Conservation (phyloP, 768 basidiomycete species). For the Podaxis mareebaensis region DNA sequence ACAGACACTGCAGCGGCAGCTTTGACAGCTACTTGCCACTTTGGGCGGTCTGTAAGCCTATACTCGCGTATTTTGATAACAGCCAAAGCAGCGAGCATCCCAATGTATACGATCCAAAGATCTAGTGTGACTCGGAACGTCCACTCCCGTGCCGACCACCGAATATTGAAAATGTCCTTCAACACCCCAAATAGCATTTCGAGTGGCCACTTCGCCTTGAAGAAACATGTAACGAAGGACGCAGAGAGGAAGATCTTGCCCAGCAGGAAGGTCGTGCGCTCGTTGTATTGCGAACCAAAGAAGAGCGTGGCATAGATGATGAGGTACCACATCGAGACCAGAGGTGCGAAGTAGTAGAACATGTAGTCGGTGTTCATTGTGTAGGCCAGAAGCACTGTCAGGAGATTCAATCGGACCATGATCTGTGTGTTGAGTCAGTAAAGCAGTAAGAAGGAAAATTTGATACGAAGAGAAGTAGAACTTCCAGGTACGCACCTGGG, state of each 20-base stretch:
- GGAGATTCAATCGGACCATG: constrained; percentile 79
- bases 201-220: constrained; percentile 63
- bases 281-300: constrained; percentile 73
- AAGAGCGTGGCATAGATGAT: constrained; percentile 83
- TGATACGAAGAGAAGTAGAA: constrained; percentile 9
- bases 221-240: constrained; percentile 61
- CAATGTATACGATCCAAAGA: constrained; percentile 85
- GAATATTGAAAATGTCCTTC: constrained; percentile 65
- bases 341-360: constrained; percentile 87
- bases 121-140: constrained; percentile 86
- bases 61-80: constrained; percentile 76
- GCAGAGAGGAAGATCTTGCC: constrained; percentile 72
- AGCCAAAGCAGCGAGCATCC: constrained; percentile 77
- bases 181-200: constrained; percentile 65
- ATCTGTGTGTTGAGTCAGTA: constrained; percentile 40
- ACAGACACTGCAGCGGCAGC: constrained; percentile 48
- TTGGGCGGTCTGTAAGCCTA: constrained; percentile 65
- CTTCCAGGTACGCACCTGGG: constrained; percentile 49
- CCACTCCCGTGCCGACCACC: constrained; percentile 89
- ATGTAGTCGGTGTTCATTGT: constrained; percentile 92
- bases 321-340: constrained; percentile 90
- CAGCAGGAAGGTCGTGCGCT: constrained; percentile 63
- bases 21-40: constrained; percentile 61
- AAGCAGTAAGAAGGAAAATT: constrained; percentile 8
- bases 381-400: constrained; percentile 82